These are phyloP conservation scores for Bruguiera hainesii DNA, from an alignment of 441 rosid species.

Conservation along the genomic window DNA sequence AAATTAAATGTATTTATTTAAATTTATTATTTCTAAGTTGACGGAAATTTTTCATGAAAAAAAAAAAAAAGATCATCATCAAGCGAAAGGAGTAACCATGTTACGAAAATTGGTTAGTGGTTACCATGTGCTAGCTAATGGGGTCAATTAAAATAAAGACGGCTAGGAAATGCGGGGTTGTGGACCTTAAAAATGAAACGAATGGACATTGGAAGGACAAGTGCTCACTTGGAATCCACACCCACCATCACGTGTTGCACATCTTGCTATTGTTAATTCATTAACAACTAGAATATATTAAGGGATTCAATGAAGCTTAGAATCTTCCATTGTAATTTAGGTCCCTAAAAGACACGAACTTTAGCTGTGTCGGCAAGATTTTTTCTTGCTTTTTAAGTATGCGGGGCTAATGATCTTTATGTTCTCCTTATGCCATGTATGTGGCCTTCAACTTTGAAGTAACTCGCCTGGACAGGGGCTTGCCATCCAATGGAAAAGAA, in stretches of 20 bases:
- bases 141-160: constrained; percentile 24
- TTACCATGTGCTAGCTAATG: constrained; percentile 37
- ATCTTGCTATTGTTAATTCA: constrained; percentile 21
- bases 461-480: too few species aligned
- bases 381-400: constrained; percentile 20
- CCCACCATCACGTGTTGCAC: constrained; percentile 22
- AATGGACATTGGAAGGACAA: constrained; percentile 21
- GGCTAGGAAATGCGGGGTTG: constrained; percentile 30
- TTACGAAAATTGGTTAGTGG: constrained; percentile 8
- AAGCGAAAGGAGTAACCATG: too few species aligned
- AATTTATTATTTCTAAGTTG: too few species aligned
- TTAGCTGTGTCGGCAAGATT: constrained; percentile 44
- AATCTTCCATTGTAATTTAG: constrained; percentile 36
- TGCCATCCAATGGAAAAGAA: too few species aligned
- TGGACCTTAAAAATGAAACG: constrained; percentile 2
- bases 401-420: constrained; percentile 20
- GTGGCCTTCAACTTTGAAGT: constrained; percentile 20
- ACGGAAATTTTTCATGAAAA: too few species aligned
- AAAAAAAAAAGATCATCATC: too few species aligned
- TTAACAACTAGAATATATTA: constrained; percentile 12
- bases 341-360: constrained; percentile 15
- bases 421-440: not conserved
- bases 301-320: constrained; percentile 29
- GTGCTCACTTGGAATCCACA: constrained; percentile 21
- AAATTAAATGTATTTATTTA: too few species aligned